These are phyloP conservation scores for Geosmithia putterillii DNA, from an alignment of 2,329 filamentous ascomycete genomes.

Conservation along the genomic window DNA sequence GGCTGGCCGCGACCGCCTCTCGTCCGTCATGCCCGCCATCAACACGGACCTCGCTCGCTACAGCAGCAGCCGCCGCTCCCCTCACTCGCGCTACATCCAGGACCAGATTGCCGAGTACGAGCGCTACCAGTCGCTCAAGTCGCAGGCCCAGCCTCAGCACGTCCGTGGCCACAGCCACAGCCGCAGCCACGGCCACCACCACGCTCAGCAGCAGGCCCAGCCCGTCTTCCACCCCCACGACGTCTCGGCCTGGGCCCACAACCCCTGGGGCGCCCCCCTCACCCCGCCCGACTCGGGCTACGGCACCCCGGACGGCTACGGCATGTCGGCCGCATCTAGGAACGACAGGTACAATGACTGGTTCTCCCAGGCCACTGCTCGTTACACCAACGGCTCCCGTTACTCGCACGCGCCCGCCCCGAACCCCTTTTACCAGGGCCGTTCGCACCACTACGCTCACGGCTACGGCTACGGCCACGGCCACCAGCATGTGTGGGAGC, in stretches of 20 bases:
- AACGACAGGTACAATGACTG: constrained; percentile 46
- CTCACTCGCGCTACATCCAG: constrained; percentile 34
- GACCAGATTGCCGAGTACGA: constrained; percentile 45
- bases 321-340: constrained; percentile 39
- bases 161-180: too few relatives aligned
- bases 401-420: constrained; percentile 30
- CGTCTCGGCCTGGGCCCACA: constrained; percentile 25
- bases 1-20: constrained; percentile 35
- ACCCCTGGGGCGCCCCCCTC: constrained; percentile 35
- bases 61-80: constrained; percentile 22
- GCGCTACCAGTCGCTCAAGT: constrained; percentile 32
- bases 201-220: background rate
- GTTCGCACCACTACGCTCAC: constrained; percentile 24
- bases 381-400: constrained; percentile 20
- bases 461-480: constrained; percentile 32
- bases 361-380: constrained; percentile 33
- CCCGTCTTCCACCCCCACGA: constrained; percentile 30
- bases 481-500: constrained; percentile 34
- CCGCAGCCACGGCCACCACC: constrained; percentile 9
- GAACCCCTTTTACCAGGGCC: constrained; percentile 26
- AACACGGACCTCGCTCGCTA: constrained; percentile 28
- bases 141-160: constrained; percentile 15
- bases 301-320: constrained; percentile 48
- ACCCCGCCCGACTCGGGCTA: constrained; percentile 51
- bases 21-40: constrained; percentile 33